Conservation (phyloP, 208 protist genomes). For the Leishmania gerbilli region DNA sequence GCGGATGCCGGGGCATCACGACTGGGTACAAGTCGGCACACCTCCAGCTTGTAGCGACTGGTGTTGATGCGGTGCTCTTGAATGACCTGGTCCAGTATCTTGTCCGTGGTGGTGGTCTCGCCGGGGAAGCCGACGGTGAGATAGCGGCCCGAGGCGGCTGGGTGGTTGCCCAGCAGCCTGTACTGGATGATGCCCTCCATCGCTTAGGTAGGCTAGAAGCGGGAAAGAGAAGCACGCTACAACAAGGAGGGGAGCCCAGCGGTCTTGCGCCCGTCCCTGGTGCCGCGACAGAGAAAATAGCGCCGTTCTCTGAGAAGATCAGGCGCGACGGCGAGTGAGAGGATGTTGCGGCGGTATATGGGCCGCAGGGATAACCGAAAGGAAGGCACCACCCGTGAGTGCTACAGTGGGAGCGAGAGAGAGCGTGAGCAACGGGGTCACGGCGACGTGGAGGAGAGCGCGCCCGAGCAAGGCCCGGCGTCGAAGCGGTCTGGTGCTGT, state of each 20-base stretch:
- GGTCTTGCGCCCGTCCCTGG: not conserved
- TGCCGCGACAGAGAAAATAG: not conserved
- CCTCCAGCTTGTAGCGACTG: constrained; percentile 72
- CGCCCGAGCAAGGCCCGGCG: not conserved
- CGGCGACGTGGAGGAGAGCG: not conserved
- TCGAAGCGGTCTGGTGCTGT: not conserved
- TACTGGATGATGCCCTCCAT: constrained; percentile 84
- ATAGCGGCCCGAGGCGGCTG: constrained; percentile 73
- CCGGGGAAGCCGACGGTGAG: constrained; percentile 71
- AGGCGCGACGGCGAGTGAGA: not conserved
- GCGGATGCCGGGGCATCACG: constrained; percentile 18
- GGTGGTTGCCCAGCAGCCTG: constrained; percentile 72
- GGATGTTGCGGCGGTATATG: not conserved
- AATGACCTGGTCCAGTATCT: constrained; percentile 57
- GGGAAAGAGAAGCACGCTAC: not conserved
- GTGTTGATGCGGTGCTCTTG: constrained; percentile 78
- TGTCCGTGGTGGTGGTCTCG: constrained; percentile 35
- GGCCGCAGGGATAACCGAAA: not conserved
- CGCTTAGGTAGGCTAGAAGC: not conserved
- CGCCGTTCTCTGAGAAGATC: not conserved
- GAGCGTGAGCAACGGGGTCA: not conserved
- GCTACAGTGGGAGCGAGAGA: no score
- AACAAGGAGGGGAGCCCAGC: not conserved
- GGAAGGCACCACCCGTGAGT: not conserved
- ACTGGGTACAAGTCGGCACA: constrained; percentile 19